Evolutionary conservation across 2,329 filamentous ascomycete species (phyloP).

Genomic region (Rhexocercosporidium sp.): DNA sequence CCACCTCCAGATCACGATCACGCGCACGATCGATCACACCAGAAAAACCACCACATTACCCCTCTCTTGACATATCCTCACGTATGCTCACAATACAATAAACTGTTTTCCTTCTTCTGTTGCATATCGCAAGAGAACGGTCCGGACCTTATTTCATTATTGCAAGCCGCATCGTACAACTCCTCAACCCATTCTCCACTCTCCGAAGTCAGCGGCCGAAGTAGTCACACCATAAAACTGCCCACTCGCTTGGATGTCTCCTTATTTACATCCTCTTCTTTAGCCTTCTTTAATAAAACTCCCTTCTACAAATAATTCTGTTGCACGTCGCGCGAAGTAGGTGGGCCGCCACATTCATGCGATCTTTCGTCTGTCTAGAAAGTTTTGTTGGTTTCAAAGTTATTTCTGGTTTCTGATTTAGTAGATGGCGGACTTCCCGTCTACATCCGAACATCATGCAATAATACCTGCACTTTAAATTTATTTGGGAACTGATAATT

Average conservation of each 20-base stretch:
- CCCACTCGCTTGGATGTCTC: neutral
- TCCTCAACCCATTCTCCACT: neutral
- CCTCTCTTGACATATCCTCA: neutral
- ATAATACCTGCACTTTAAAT: too few species aligned
- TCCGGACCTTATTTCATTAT: neutral
- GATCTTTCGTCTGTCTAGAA: neutral
- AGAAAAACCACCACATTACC: neutral
- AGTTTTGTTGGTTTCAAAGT: neutral
- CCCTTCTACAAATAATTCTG: neutral
- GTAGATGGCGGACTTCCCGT: neutral
- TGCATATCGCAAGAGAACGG: slow-evolving; percentile 5
- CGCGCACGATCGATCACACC: neutral
- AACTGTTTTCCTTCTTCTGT: neutral
- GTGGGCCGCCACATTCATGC: neutral
- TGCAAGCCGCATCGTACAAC: neutral
- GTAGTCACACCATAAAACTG: neutral
- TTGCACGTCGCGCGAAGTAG: neutral
- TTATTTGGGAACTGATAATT: neutral
- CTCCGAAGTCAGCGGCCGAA: neutral
- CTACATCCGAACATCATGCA: too few species aligned
- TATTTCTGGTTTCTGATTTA: too few species aligned
- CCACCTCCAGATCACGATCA: neutral
- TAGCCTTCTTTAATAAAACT: neutral
- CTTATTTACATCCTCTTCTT: neutral
- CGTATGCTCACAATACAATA: neutral